phyloP scores from a whole-genome alignment of 495 filamentous ascomycete species.

The Emericellopsis terricola region DNA sequence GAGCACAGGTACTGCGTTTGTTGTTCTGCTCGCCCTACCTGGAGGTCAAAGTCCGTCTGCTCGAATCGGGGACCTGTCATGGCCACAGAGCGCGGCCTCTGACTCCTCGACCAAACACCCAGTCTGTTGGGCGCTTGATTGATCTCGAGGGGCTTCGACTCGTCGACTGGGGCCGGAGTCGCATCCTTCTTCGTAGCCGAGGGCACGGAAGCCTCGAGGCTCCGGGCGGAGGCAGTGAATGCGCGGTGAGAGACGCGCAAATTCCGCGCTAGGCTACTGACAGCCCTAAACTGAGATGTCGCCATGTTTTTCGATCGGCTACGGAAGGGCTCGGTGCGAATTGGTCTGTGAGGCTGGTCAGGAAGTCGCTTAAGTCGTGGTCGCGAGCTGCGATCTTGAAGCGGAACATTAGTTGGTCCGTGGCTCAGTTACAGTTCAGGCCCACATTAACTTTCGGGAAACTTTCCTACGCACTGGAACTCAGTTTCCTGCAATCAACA shows the following conservation, averaged over 20 bases:
- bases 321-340: too few species aligned
- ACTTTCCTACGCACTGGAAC: too few species aligned
- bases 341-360: too few species aligned
- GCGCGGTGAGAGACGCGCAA: constrained; percentile 13
- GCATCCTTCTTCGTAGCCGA: constrained; percentile 41
- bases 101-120: constrained; percentile 63
- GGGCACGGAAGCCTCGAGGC: constrained; percentile 17
- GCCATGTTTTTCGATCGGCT: constrained; percentile 33
- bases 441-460: too few species aligned
- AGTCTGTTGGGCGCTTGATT: constrained; percentile 78
- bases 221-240: constrained; percentile 18
- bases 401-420: constrained; percentile 7
- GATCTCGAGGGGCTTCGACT: constrained; percentile 38
- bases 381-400: constrained; percentile 9
- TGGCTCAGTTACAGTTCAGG: too few species aligned
- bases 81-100: constrained; percentile 57
- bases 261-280: constrained; percentile 11
- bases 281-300: constrained; percentile 31
- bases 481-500: too few species aligned
- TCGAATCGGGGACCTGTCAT: constrained; percentile 94
- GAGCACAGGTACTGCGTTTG: neutral
- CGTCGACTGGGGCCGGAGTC: constrained; percentile 29
- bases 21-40: too few species aligned
- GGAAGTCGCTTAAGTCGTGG: constrained; percentile 14
- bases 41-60: constrained; percentile 79